These are phyloP conservation scores for Kwoniella dejecticola DNA, from an alignment of 768 basidiomycete genomes.

Conservation along the genomic window DNA sequence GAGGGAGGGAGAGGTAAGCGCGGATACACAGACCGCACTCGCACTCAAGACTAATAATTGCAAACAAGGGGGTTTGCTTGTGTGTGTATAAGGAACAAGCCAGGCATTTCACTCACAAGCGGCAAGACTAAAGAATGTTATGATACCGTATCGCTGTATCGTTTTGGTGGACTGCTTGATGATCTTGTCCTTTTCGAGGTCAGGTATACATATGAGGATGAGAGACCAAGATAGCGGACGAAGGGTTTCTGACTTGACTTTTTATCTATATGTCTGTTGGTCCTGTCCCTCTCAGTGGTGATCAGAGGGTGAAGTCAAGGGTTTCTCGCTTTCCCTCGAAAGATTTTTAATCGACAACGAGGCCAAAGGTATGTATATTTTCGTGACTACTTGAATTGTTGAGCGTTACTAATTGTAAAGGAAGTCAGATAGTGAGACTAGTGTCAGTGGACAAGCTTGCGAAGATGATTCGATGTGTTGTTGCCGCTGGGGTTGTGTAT, in stretches of 20 bases:
- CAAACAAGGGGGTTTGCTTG: background rate
- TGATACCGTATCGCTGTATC: no score
- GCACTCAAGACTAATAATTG: no score
- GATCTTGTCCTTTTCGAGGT: no score
- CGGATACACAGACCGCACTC: no score
- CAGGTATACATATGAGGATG: background rate
- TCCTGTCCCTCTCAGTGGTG: no score
- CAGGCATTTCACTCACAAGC: background rate
- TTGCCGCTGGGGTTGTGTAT: no score
- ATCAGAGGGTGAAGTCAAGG: conserved; percentile 2
- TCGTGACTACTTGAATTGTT: background rate
- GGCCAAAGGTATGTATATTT: conserved; percentile 10
- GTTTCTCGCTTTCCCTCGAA: background rate
- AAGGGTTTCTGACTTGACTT: background rate
- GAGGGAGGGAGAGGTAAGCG: no score
- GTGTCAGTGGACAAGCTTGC: no score
- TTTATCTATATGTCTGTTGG: no score
- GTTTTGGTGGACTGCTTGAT: no score
- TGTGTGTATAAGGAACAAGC: background rate
- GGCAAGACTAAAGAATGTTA: background rate
- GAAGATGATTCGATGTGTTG: no score
- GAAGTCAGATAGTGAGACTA: background rate
- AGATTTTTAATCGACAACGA: conserved; percentile 6
- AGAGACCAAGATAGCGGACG: background rate
- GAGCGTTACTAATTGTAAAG: background rate